Conservation (phyloP, 768 basidiomycete genomes). For the Russula lepida region DNA sequence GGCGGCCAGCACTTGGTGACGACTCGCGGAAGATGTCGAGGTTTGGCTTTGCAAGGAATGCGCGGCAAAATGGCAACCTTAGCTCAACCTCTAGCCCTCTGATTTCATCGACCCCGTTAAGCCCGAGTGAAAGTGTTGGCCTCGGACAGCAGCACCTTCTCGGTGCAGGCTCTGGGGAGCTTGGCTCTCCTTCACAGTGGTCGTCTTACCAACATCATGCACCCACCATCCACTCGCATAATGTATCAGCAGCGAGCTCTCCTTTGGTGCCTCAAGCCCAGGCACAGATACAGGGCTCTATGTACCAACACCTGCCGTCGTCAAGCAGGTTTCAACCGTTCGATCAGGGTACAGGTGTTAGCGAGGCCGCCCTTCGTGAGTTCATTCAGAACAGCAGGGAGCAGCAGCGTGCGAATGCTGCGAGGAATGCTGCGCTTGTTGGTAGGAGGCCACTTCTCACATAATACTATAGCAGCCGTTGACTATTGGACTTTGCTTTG, state of each 20-base stretch:
- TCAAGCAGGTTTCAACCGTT: conserved; percentile 48
- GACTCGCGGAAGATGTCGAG: conserved; percentile 66
- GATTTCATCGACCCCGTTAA: conserved; percentile 48
- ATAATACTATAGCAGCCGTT: conserved; percentile 29
- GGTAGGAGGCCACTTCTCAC: conserved; percentile 44
- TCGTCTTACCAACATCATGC: conserved; percentile 31
- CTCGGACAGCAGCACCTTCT: conserved; percentile 38
- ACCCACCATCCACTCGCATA: conserved; percentile 37
- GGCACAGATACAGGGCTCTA: conserved; percentile 30
- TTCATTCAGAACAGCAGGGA: conserved; percentile 67
- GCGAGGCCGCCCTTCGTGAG: conserved; percentile 70
- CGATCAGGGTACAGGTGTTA: conserved; percentile 41
- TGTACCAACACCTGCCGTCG: conserved; percentile 28
- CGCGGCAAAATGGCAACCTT: conserved; percentile 38
- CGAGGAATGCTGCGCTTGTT: conserved; percentile 28
- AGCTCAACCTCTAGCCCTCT: conserved; percentile 56
- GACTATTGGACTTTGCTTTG: conserved; percentile 19
- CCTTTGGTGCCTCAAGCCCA: conserved; percentile 43
- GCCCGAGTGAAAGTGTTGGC: conserved; percentile 37
- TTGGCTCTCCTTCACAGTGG: conserved; percentile 40
- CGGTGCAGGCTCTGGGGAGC: conserved; percentile 26
- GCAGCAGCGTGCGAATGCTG: conserved; percentile 29
- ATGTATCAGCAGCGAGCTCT: conserved; percentile 35
- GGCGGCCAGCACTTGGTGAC: conserved; percentile 43
- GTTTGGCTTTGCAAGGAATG: conserved; percentile 57